Evolutionary conservation across 768 basidiomycete genomes (phyloP), one percentile per base, ranked within the genome.

Genomic region (Auriscalpium vulgare): DNA sequence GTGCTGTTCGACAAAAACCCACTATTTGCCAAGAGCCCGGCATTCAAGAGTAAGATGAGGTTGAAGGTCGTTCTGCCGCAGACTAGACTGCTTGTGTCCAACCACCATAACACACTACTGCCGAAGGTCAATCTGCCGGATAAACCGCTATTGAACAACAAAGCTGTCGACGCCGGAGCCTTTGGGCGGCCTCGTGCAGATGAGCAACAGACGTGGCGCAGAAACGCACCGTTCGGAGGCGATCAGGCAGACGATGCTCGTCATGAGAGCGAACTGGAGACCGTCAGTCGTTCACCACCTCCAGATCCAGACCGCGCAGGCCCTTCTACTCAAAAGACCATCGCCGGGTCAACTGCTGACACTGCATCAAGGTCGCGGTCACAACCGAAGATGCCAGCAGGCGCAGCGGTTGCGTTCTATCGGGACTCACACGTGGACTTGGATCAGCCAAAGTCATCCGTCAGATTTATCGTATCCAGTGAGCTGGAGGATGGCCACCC

Each of bases 381-480:
- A n/a, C 80, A 83, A 59, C 83, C 83, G 5, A 88, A 83, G 67
- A 80, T 88, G 78, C 86, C 87, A 50, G 80, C 72, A 52, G 87
- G 87, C 19, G 82, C 85, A 47, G 78, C 77, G 44, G 84, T 90
- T 53, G 87, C 83, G 37, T 87, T 88, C 69, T 84, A 84, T 67
- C 84, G 86, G 40, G 80, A 83, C 65, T 81, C 81, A 8, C 75
- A 77, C 36, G 75, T 82, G 38, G 80, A 83, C 54, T 67, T 69
- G 55, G 71, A 71, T 38, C 78, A 82, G 62, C 62, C 75, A 4
- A 78, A 75, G 54, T 66, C 75, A 14, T 60, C 74, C 10, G 86
- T 91, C 56, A 83, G 80, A 59, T 93, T 93, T 71, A 88, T 84
- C 48, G 87, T 92, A 47, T 79, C 74, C 54, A 91, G 89, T 64